Evolutionary conservation across 2,329 filamentous ascomycete genomes (phyloP).

Genomic region (Xylariales sp.): DNA sequence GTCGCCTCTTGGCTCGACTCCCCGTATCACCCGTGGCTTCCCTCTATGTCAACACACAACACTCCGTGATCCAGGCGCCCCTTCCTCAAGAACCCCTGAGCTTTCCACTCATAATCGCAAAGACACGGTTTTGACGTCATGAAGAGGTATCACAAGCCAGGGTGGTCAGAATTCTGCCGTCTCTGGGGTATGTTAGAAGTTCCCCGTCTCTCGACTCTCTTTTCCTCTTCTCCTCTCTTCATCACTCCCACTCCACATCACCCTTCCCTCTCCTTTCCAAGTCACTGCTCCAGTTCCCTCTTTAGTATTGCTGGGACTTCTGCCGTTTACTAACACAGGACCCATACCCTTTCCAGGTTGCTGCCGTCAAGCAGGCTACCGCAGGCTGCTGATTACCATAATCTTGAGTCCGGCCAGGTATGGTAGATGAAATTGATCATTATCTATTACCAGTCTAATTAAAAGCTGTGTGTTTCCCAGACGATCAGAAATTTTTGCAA

Average conservation of each 20-base stretch:
- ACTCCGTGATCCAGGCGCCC: conserved; percentile 1
- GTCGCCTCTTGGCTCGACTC: too few species aligned
- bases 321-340: conserved; percentile 2
- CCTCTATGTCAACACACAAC: conserved; percentile 1
- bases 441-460: background rate
- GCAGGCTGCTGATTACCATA: conserved; percentile 2
- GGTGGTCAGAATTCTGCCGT: background rate
- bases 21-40: background rate
- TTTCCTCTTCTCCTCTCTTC: conserved; percentile 4
- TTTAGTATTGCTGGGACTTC: conserved; percentile 4
- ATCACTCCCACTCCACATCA: conserved; percentile 4
- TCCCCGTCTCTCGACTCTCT: background rate
- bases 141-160: conserved; percentile 2
- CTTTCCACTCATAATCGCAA: background rate
- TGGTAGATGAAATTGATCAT: conserved; percentile 3
- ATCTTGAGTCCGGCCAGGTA: conserved; percentile 3
- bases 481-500: background rate
- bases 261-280: conserved; percentile 1
- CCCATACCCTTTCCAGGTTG: conserved; percentile 4
- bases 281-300: background rate
- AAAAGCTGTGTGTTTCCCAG: background rate
- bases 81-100: conserved; percentile 2
- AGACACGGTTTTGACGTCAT: conserved; percentile 1
- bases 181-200: background rate
- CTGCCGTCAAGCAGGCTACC: conserved; percentile 2